These are phyloP conservation scores for Apiospora koreana DNA, from an alignment of 2,329 filamentous ascomycete genomes.

Conservation along the genomic window DNA sequence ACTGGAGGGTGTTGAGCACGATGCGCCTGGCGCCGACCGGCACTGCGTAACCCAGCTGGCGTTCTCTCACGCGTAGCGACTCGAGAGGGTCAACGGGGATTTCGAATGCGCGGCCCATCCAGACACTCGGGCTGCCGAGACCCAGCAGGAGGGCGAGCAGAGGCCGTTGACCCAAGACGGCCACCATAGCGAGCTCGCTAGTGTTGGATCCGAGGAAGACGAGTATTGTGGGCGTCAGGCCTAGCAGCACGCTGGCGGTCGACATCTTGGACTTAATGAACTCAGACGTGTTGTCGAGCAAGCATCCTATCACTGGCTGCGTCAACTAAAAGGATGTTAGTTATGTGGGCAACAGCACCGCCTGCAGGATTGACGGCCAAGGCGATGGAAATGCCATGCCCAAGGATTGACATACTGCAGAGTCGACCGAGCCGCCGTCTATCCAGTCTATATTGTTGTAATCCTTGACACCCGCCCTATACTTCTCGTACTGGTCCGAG, in stretches of 20 bases:
- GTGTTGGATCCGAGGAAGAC: slow-evolving; percentile 20
- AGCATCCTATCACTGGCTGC: slow-evolving; percentile 22
- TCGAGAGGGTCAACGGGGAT: slow-evolving; percentile 17
- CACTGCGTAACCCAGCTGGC: background rate
- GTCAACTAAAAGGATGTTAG: slow-evolving; percentile 9
- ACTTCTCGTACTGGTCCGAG: background rate
- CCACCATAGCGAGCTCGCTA: slow-evolving; percentile 24
- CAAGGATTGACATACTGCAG: background rate
- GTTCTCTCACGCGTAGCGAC: slow-evolving; percentile 12
- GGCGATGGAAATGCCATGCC: background rate
- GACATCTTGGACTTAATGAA: slow-evolving; percentile 25
- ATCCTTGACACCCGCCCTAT: background rate
- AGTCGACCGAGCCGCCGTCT: background rate
- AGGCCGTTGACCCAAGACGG: slow-evolving; percentile 21
- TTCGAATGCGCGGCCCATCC: slow-evolving; percentile 22
- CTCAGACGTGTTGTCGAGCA: slow-evolving; percentile 23
- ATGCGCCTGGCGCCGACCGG: background rate
- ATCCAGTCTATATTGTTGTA: background rate
- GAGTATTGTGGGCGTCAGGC: slow-evolving; percentile 24
- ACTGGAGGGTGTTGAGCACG: background rate
- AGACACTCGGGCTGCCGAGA: slow-evolving; percentile 23
- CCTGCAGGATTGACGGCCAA: background rate
- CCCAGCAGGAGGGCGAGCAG: slow-evolving; percentile 22
- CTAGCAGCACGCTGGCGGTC: slow-evolving; percentile 25
- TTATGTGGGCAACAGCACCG: too few relatives aligned